Base-by-base conservation (phyloP, 805 yeast genomes). In the Wickerhamiella spandovensis region DNA sequence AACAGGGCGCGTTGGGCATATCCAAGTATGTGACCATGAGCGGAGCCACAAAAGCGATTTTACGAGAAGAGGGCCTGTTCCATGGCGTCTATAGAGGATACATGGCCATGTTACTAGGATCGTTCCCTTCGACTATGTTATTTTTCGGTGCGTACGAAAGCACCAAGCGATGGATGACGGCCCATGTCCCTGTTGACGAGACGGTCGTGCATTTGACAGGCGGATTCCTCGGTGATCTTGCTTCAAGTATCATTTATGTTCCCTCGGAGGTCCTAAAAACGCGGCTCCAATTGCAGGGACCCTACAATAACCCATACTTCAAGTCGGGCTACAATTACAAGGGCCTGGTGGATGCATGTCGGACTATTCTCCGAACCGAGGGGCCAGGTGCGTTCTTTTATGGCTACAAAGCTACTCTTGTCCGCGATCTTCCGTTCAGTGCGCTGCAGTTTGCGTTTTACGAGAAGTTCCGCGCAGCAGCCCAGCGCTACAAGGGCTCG, bases 361-460 rank as follows among this genome's bases (percentile, higher is more conserved):
- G 61, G 13, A 77, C 85, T 1, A 82, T 92, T 3, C 67, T 77
- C 1, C 68, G 69, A 48, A 68, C 66, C 0, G 98, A 92, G 68
- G 97, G 97, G 10, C 63, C 73, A 46, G 67, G 73, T 12, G 81
- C 97, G 0, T 71, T 92, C 54, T 84, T 84, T 52, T 86, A 77
- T 64, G 99, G 99, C 0, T 92, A 90, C 68, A 88, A 84, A 64
- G 97, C 97, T 24, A 92, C 99, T 0, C 69, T 92, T 53, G 77
- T 83, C 20, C 76, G 99, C 55, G 99, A 92, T 62, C 69, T 92
- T 57, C 99, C 99, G 6, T 92, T 92, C 66, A 84, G 95, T 57
- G 97, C 97, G 0, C 72, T 92, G 48, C 98, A 92, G 64, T 83
- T 92, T 70, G 95, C 97, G 46, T 90, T 92, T 60, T 92, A 92